These are phyloP conservation scores for Phytophthora litchii DNA, from an alignment of 352 stramenopile genomes.

Conservation along the genomic window DNA sequence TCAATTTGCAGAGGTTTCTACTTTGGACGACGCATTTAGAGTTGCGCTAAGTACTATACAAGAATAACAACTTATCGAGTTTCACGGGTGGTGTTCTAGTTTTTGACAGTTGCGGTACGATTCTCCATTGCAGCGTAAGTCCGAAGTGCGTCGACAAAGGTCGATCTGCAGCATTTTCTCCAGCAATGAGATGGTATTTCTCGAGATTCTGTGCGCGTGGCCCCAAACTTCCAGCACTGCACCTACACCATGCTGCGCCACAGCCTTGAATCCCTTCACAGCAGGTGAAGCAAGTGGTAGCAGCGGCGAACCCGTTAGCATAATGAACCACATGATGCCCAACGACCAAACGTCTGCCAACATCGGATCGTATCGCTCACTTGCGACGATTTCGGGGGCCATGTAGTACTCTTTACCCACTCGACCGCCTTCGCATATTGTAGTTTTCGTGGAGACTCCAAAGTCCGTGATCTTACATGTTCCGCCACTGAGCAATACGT, in stretches of 20 bases:
- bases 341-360: conserved; percentile 68
- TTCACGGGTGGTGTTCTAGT: too few relatives aligned
- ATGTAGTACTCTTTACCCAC: conserved; percentile 74
- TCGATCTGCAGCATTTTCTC: conserved; percentile 41
- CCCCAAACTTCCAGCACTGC: conserved; percentile 43
- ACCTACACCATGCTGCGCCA: conserved; percentile 24
- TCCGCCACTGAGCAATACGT: conserved; percentile 38
- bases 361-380: conserved; percentile 44
- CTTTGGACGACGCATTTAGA: too few relatives aligned
- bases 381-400: conserved; percentile 58
- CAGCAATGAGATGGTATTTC: conserved; percentile 22
- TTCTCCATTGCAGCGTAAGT: too few relatives aligned
- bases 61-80: too few relatives aligned
- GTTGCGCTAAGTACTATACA: too few relatives aligned
- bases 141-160: conserved; percentile 9
- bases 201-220: conserved; percentile 7
- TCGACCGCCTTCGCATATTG: conserved; percentile 27
- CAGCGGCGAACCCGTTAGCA: conserved; percentile 64
- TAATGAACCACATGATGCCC: conserved; percentile 66
- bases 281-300: conserved; percentile 37
- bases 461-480: conserved; percentile 65
- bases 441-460: conserved; percentile 38
- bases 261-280: conserved; percentile 33
- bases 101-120: too few relatives aligned
- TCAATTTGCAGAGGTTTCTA: too few relatives aligned